phyloP scores from a whole-genome alignment of 2,329 filamentous ascomycete species.

The Neopestalotiopsis clavispora region DNA sequence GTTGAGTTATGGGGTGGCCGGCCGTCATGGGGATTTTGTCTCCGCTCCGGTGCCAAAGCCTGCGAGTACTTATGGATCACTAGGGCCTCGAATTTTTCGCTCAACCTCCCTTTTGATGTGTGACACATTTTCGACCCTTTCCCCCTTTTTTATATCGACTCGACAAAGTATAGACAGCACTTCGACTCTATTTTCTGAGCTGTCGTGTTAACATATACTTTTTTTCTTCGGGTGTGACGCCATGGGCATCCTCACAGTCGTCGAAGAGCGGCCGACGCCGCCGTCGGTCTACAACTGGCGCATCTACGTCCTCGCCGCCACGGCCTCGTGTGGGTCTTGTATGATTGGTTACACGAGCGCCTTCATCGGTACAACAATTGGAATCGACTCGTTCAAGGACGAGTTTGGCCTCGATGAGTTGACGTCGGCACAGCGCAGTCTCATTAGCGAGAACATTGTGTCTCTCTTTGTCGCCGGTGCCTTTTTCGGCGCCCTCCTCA shows the following conservation, averaged over 20 bases:
- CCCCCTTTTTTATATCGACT: background rate
- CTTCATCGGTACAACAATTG: slow-evolving; percentile 71
- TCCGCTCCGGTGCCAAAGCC: slow-evolving; percentile 2
- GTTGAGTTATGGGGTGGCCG: background rate
- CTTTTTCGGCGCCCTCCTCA: slow-evolving; percentile 69
- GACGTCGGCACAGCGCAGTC: slow-evolving; percentile 44
- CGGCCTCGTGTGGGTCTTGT: slow-evolving; percentile 15
- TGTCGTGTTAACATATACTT: too few species aligned
- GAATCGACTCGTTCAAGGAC: slow-evolving; percentile 62
- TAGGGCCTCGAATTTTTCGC: slow-evolving; percentile 7
- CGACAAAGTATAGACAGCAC: background rate
- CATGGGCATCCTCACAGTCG: slow-evolving; percentile 12
- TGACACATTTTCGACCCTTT: slow-evolving; percentile 1
- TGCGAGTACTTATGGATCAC: slow-evolving; percentile 12
- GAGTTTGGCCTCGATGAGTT: slow-evolving; percentile 63
- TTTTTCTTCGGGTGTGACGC: background rate
- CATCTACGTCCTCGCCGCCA: slow-evolving; percentile 11
- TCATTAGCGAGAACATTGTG: slow-evolving; percentile 68
- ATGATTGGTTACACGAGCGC: slow-evolving; percentile 54
- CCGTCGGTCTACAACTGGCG: slow-evolving; percentile 18
- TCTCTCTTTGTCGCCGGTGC: slow-evolving; percentile 72
- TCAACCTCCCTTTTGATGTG: slow-evolving; percentile 1
- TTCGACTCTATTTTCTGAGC: background rate
- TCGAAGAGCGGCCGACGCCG: slow-evolving; percentile 17
- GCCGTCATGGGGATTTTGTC: slow-evolving; percentile 11